phyloP scores from a whole-genome alignment of 495 filamentous ascomycete species.

The Talaromyces adpressus region DNA sequence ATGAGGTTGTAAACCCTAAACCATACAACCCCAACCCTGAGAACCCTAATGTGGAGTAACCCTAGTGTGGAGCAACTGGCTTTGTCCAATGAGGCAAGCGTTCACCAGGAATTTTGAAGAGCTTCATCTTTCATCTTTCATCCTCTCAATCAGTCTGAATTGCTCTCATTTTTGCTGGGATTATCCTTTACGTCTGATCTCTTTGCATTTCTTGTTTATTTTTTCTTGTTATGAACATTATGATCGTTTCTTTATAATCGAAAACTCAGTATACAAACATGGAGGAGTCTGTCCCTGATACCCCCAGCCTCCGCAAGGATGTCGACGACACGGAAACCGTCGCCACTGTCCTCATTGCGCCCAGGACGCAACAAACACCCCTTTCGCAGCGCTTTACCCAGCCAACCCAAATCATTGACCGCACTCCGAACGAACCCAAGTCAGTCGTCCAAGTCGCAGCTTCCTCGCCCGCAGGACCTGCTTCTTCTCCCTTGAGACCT shows the following conservation, averaged over 20 bases:
- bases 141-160: neutral
- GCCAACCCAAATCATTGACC: constrained; percentile 63
- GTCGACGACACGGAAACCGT: constrained; percentile 47
- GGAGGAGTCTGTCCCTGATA: constrained; percentile 40
- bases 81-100: neutral
- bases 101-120: neutral
- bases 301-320: constrained; percentile 43
- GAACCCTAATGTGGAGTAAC: neutral
- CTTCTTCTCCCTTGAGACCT: constrained; percentile 39
- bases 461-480: constrained; percentile 62
- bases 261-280: constrained; percentile 14
- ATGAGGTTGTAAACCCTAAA: too few relatives aligned
- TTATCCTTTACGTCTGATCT: neutral
- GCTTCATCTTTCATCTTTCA: neutral
- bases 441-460: constrained; percentile 73
- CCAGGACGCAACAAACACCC: constrained; percentile 14
- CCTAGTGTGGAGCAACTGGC: neutral
- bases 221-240: neutral
- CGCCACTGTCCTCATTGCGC: constrained; percentile 48
- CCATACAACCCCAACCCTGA: neutral
- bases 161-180: neutral
- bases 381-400: constrained; percentile 42
- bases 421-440: constrained; percentile 20
- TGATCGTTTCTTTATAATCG: constrained; percentile 1
- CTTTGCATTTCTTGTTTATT: neutral